phyloP scores from a whole-genome alignment of 2,329 filamentous ascomycete species.

The Biscogniauxia marginata region DNA sequence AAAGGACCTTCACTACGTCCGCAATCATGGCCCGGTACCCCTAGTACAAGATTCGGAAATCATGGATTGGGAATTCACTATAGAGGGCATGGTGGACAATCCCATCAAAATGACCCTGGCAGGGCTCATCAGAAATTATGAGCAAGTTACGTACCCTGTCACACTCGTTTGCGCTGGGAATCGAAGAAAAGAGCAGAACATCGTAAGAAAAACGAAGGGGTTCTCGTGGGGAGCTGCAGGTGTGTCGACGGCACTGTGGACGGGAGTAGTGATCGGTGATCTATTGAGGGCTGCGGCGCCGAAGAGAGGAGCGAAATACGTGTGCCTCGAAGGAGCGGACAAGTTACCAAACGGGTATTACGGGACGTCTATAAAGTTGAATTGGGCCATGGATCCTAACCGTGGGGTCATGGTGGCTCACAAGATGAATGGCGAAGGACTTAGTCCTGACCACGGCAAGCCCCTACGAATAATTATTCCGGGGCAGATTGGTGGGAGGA shows the following conservation, averaged over 20 bases:
- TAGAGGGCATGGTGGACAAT: slow-evolving; percentile 81
- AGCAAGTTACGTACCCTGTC: slow-evolving; percentile 81
- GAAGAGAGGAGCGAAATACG: slow-evolving; percentile 68
- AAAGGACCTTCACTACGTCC: slow-evolving; percentile 85
- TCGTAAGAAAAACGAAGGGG: slow-evolving; percentile 85
- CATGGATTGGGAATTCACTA: slow-evolving; percentile 75
- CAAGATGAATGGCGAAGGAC: slow-evolving; percentile 82
- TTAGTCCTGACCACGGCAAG: slow-evolving; percentile 82
- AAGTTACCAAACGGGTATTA: slow-evolving; percentile 86
- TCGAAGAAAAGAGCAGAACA: slow-evolving; percentile 87
- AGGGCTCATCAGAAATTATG: slow-evolving; percentile 70
- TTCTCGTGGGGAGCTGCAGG: slow-evolving; percentile 93
- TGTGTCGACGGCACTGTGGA: slow-evolving; percentile 84
- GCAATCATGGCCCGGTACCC: slow-evolving; percentile 86
- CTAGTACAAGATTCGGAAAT: slow-evolving; percentile 69
- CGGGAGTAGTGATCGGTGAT: slow-evolving; percentile 73
- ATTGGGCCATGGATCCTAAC: slow-evolving; percentile 83
- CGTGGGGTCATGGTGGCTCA: slow-evolving; percentile 84
- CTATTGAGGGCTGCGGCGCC: slow-evolving; percentile 69
- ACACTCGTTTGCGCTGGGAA: slow-evolving; percentile 93
- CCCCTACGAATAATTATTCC: slow-evolving; percentile 82
- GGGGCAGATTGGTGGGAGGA: slow-evolving; percentile 87
- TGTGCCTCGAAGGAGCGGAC: slow-evolving; percentile 91
- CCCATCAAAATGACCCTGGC: slow-evolving; percentile 70
- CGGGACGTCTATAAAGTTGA: slow-evolving; percentile 82